Conservation (phyloP, 495 filamentous ascomycete species). For the Tricharina praecox region DNA sequence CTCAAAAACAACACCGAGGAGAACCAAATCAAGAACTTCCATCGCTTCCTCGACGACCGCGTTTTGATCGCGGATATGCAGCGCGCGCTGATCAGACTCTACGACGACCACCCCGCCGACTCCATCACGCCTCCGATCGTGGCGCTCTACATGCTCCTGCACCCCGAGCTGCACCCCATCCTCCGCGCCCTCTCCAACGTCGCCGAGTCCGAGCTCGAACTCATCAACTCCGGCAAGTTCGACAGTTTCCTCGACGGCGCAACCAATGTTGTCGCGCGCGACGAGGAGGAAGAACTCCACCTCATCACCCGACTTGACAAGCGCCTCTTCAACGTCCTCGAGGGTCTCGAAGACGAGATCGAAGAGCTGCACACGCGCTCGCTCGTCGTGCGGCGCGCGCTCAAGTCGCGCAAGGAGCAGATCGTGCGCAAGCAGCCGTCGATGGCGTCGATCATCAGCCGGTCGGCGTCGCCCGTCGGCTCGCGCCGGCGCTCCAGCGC, state of each 20-base stretch:
- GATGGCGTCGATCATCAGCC: neutral
- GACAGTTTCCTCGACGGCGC: constrained; percentile 62
- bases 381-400: constrained; percentile 57
- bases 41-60: constrained; percentile 15
- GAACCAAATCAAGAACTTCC: constrained; percentile 18
- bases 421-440: constrained; percentile 41
- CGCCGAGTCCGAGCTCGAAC: constrained; percentile 82
- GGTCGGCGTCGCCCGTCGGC: neutral
- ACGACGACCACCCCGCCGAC: constrained; percentile 19
- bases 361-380: constrained; percentile 77
- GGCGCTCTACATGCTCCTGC: constrained; percentile 73
- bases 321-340: constrained; percentile 86
- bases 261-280: constrained; percentile 52
- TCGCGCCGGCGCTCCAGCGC: neutral
- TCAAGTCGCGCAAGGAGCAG: constrained; percentile 53
- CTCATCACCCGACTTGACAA: constrained; percentile 79
- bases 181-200: constrained; percentile 77
- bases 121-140: constrained; percentile 29
- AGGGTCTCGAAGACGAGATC: constrained; percentile 85
- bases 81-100: constrained; percentile 17
- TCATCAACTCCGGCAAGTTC: constrained; percentile 86
- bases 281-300: constrained; percentile 88
- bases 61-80: constrained; percentile 12
- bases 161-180: constrained; percentile 65
- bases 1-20: constrained; percentile 11